A percentile compares a stretch with the other conserved stretches of the same genome.
Conservation (phyloP, 1,139 yeast genomes). For the Suhomyces terraborum region DNA sequence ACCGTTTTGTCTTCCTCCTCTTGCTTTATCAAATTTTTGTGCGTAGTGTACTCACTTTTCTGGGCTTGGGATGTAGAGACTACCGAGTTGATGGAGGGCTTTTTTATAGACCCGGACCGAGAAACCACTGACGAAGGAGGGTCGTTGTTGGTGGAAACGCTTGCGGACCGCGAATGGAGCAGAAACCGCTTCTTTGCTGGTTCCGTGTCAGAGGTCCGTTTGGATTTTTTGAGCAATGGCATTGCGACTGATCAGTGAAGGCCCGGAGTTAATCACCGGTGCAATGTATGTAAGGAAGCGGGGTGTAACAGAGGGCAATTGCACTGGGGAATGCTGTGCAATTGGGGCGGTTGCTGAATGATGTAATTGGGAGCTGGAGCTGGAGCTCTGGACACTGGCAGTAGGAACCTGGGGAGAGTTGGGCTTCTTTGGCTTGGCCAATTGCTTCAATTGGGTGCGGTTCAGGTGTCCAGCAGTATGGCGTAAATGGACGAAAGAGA, state of each 20-base stretch:
- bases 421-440: too few relatives aligned
- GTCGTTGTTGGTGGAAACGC: constrained; percentile 7
- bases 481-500: neutral
- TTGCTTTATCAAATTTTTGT: constrained; percentile 9
- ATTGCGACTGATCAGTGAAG: constrained; percentile 2
- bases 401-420: too few relatives aligned
- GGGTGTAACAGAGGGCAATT: neutral
- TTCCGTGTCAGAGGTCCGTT: neutral
- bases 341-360: too few relatives aligned
- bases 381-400: too few relatives aligned
- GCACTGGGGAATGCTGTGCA: neutral
- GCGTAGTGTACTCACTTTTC: constrained; percentile 8
- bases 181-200: constrained; percentile 1
- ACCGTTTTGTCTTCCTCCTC: constrained; percentile 13
- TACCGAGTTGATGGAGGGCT: constrained; percentile 6
- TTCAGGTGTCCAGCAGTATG: neutral
- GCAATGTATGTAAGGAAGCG: too few relatives aligned
- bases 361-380: too few relatives aligned
- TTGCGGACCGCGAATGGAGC: constrained; percentile 9
- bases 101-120: constrained; percentile 13
- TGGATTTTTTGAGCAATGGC: constrained; percentile 9
- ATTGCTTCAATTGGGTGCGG: too few relatives aligned
- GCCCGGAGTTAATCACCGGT: neutral
- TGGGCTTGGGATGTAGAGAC: constrained; percentile 3
- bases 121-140: constrained; percentile 5